Percentiles rank a stretch among this genome's conserved stretches.
phyloP scores from a whole-genome alignment of 768 basidiomycete genomes.

The Mycena filopes region DNA sequence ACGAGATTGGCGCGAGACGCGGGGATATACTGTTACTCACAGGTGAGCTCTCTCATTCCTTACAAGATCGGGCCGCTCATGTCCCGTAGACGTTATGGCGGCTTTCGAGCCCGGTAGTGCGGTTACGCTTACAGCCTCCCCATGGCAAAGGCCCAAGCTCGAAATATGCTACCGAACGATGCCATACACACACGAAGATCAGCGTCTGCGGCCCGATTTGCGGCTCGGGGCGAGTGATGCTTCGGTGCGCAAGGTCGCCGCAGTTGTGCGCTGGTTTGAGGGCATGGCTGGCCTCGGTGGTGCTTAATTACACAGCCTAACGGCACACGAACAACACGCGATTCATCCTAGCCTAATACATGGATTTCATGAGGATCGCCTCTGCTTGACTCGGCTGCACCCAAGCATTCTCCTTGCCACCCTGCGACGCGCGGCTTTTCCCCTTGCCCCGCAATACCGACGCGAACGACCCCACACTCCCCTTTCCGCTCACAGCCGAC shows the following conservation, averaged over 20 bases:
- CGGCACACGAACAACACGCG: too few species aligned
- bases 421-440: not conserved
- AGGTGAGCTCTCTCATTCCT: slow-evolving; percentile 55
- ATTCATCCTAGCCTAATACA: not conserved
- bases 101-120: slow-evolving; percentile 56
- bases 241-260: slow-evolving; percentile 72
- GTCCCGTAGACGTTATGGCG: slow-evolving; percentile 61
- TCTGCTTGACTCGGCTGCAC: not conserved
- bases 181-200: slow-evolving; percentile 70
- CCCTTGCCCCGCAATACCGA: slow-evolving; percentile 8
- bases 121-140: slow-evolving; percentile 72
- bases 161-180: slow-evolving; percentile 85
- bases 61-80: slow-evolving; percentile 10
- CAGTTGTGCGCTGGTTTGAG: slow-evolving; percentile 78
- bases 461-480: not conserved
- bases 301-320: too few species aligned
- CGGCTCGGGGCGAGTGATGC: slow-evolving; percentile 77
- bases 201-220: slow-evolving; percentile 74
- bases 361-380: not conserved
- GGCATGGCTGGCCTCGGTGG: slow-evolving; percentile 69
- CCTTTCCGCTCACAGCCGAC: not conserved
- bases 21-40: slow-evolving; percentile 80
- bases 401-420: slow-evolving; percentile 19
- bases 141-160: slow-evolving; percentile 67
- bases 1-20: slow-evolving; percentile 60